Percentiles rank a stretch among this genome's conserved stretches.
phyloP scores from a whole-genome alignment of 148 eudicot species.

The Cornus controversa region DNA sequence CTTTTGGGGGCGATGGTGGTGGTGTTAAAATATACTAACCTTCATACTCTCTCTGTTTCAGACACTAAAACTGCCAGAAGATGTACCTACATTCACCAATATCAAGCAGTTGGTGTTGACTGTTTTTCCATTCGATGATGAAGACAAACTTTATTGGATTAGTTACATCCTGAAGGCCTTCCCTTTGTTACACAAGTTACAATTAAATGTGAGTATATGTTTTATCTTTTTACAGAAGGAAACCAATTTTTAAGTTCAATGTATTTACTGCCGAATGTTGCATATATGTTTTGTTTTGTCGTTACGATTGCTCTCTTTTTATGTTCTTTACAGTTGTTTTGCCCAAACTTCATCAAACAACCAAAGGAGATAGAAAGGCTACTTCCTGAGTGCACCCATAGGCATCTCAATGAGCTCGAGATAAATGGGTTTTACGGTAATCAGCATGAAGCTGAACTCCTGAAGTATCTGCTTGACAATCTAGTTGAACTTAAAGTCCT shows the following conservation, averaged over 20 bases:
- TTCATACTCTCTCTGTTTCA: conserved; percentile 6
- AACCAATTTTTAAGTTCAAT: no score
- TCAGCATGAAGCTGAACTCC: conserved; percentile 27
- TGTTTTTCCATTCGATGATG: conserved; percentile 26
- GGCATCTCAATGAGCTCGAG: conserved; percentile 21
- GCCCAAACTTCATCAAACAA: conserved; percentile 20
- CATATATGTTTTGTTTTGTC: neutral
- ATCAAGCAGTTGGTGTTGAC: conserved; percentile 24
- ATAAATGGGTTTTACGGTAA: conserved; percentile 30
- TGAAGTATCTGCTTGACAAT: conserved; percentile 26
- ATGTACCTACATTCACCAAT: conserved; percentile 14
- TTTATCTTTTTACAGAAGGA: neutral
- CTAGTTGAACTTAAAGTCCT: conserved; percentile 18
- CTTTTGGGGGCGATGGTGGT: no score
- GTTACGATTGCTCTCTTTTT: neutral
- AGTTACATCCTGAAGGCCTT: conserved; percentile 24
- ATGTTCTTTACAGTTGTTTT: conserved; percentile 17
- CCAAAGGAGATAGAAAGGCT: conserved; percentile 11
- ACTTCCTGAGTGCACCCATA: conserved; percentile 19
- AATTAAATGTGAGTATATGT: conserved; percentile 24
- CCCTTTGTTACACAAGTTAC: conserved; percentile 24
- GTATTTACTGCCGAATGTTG: neutral
- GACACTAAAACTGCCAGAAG: conserved; percentile 18
- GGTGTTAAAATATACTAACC: neutral
- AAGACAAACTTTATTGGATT: conserved; percentile 28